These are phyloP conservation scores for Yamadazyma kitorensis DNA, from an alignment of 805 yeast species.

Conservation along the genomic window DNA sequence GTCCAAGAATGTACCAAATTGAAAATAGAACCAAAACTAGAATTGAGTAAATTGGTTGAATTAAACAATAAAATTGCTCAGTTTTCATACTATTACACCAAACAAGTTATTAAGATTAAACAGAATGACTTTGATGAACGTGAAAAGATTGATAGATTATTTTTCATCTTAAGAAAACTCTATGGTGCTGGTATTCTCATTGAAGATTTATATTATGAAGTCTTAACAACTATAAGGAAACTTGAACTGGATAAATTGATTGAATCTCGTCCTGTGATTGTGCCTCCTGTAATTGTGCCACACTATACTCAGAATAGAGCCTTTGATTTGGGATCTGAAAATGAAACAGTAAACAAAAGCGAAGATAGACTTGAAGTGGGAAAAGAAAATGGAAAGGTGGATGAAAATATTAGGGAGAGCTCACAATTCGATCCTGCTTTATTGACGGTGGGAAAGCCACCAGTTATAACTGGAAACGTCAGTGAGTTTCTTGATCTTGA, in stretches of 20 bases:
- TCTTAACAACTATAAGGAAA: conserved; percentile 17
- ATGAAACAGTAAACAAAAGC: no score
- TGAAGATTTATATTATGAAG: conserved; percentile 19
- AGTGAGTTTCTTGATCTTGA: no score
- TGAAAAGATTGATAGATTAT: conserved; percentile 20
- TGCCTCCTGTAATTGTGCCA: no score
- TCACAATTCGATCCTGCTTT: no score
- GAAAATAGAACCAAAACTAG: conserved; percentile 20
- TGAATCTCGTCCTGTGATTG: no score
- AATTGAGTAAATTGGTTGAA: conserved; percentile 17
- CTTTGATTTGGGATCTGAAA: no score
- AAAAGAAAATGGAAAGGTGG: no score
- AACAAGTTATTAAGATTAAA: conserved; percentile 15
- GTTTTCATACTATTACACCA: conserved; percentile 7
- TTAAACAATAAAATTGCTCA: conserved; percentile 12
- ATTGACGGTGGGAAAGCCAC: no score
- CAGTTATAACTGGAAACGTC: no score
- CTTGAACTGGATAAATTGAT: conserved; percentile 4
- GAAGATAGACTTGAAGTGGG: no score
- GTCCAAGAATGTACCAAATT: conserved; percentile 14
- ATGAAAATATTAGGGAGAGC: no score
- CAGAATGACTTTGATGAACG: conserved; percentile 5
- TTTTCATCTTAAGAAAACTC: conserved; percentile 24
- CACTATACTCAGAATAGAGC: no score
- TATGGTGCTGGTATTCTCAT: conserved; percentile 29